phyloP scores from a whole-genome alignment of 225 moss, liverwort and hornwort genomes.

The Thuidium tamariscinum region DNA sequence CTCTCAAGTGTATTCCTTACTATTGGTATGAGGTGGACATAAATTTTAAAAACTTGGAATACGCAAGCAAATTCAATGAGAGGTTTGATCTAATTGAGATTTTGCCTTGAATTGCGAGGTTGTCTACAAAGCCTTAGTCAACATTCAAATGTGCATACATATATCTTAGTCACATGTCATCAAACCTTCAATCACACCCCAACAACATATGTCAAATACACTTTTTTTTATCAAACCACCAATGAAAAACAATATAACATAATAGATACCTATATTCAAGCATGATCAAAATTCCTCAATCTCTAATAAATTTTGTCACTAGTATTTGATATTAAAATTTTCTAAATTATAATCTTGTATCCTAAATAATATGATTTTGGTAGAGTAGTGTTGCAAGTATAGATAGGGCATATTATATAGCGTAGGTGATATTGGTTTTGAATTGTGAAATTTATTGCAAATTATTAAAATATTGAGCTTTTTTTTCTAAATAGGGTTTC shows the following conservation, averaged over 20 bases:
- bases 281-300: background rate
- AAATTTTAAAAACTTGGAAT: background rate
- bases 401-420: background rate
- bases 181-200: background rate
- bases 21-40: rapidly evolving
- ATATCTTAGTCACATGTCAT: background rate
- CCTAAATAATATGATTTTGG: background rate
- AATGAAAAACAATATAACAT: background rate
- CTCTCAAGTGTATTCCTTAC: background rate
- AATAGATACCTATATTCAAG: background rate
- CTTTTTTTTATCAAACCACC: background rate
- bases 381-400: background rate
- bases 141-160: rapidly evolving
- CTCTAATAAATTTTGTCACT: background rate
- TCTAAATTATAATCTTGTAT: background rate
- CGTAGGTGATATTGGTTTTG: background rate
- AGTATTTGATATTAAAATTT: background rate
- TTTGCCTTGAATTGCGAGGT: rapidly evolving
- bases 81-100: background rate
- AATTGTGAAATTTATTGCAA: background rate
- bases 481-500: background rate
- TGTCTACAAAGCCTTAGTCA: background rate
- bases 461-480: background rate
- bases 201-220: too few relatives aligned
- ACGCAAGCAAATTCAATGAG: background rate